A percentile compares a stretch with the other conserved stretches of the same genome.
phyloP scores from a whole-genome alignment of 2,329 filamentous ascomycete genomes.

The Rachicladosporium sp. region DNA sequence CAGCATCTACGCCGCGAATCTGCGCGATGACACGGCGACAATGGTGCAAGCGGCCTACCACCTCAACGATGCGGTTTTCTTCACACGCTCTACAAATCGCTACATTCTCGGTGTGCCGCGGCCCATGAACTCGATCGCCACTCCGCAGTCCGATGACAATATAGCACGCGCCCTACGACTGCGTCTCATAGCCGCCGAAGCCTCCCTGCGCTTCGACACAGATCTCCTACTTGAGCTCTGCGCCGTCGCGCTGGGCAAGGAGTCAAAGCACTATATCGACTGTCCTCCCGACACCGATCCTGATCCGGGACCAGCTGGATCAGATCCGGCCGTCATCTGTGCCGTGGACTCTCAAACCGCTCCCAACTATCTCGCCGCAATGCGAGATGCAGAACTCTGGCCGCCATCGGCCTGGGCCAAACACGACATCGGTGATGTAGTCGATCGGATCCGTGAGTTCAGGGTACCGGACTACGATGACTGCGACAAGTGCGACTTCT shows the following conservation, averaged over 20 bases:
- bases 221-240: conserved; percentile 16
- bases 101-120: conserved; percentile 10
- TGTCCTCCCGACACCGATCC: conserved; percentile 16
- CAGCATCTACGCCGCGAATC: conserved; percentile 11
- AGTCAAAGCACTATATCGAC: conserved; percentile 16
- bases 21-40: conserved; percentile 6
- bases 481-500: conserved; percentile 18
- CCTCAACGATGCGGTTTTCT: conserved; percentile 19
- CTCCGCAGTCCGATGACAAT: not conserved
- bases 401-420: conserved; percentile 13
- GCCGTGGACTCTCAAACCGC: conserved; percentile 13
- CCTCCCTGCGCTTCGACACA: conserved; percentile 12
- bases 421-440: conserved; percentile 6
- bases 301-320: conserved; percentile 2
- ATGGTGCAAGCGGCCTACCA: conserved; percentile 15
- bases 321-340: conserved; percentile 8
- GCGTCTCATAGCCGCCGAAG: conserved; percentile 4
- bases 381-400: conserved; percentile 18
- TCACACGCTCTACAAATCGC: conserved; percentile 17
- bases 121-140: not conserved
- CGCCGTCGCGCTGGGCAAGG: conserved; percentile 12
- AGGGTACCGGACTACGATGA: conserved; percentile 17
- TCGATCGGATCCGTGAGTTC: conserved; percentile 9
- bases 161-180: not conserved
- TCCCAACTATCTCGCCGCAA: conserved; percentile 13